Conservation (phyloP, 345 rosid genomes). For the Acer saccharum region DNA sequence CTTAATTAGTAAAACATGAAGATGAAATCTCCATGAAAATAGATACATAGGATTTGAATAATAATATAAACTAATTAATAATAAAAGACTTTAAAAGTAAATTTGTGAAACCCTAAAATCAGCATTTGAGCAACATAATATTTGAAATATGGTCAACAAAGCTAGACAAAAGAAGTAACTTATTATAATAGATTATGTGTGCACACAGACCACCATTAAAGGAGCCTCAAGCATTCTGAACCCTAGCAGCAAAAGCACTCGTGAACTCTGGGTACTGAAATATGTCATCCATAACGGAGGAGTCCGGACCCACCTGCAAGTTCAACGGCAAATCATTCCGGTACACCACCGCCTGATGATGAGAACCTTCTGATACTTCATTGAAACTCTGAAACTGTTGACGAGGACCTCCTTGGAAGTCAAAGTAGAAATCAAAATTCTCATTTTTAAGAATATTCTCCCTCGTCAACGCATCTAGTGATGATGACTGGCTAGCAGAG, state of each 20-base stretch:
- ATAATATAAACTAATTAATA: background rate
- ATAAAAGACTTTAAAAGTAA: background rate
- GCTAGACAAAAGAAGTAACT: background rate
- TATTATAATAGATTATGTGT: background rate
- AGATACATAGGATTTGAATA: background rate
- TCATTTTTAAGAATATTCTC: slow-evolving; percentile 13
- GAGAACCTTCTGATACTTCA: slow-evolving; percentile 25
- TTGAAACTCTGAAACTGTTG: slow-evolving; percentile 22
- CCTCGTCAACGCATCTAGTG: slow-evolving; percentile 19
- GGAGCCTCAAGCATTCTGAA: slow-evolving; percentile 33
- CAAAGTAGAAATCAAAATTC: slow-evolving; percentile 16
- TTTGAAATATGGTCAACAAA: background rate
- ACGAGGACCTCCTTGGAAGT: slow-evolving; percentile 7
- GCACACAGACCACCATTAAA: too few relatives aligned
- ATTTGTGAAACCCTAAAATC: slow-evolving; percentile 1
- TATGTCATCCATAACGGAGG: slow-evolving; percentile 35
- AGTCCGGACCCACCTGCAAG: slow-evolving; percentile 29
- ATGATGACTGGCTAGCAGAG: background rate
- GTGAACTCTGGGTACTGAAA: slow-evolving; percentile 40
- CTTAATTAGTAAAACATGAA: background rate
- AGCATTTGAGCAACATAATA: background rate
- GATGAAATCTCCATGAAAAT: slow-evolving; percentile 7
- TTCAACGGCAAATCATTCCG: slow-evolving; percentile 15
- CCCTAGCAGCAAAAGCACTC: slow-evolving; percentile 39
- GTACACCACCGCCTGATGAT: background rate